These are phyloP conservation scores for Oryza rufipogon DNA, from an alignment of 176 grass and related monocot genomes.

Conservation along the genomic window DNA sequence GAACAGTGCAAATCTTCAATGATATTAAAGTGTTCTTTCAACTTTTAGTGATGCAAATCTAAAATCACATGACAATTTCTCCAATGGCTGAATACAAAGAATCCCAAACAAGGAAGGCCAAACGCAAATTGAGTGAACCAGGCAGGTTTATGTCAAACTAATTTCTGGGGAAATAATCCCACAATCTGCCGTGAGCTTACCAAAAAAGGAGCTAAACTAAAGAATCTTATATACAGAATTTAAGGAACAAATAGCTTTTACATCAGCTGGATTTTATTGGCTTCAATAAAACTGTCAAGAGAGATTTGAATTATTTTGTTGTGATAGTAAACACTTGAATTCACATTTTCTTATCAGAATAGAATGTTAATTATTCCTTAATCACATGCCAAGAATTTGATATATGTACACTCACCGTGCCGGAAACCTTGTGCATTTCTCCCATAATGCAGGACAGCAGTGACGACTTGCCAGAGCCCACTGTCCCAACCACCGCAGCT, in stretches of 20 bases:
- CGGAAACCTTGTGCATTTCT: constrained; percentile 70
- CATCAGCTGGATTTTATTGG: neutral
- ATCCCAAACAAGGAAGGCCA: neutral
- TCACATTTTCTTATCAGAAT: neutral
- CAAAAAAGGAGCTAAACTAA: neutral
- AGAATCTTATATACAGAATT: neutral
- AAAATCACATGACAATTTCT: no score
- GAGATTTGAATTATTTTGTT: no score
- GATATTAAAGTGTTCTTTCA: neutral
- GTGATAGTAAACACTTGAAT: neutral
- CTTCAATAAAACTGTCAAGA: neutral
- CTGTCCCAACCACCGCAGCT: constrained; percentile 56
- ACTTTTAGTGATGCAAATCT: neutral
- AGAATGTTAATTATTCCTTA: neutral
- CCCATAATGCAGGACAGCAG: constrained; percentile 67
- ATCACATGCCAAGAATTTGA: neutral
- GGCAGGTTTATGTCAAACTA: neutral
- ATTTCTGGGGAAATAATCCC: neutral
- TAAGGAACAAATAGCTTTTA: neutral
- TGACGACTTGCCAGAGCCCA: constrained; percentile 74
- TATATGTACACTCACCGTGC: constrained; percentile 40
- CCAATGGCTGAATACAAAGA: neutral
- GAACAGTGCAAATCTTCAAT: neutral
- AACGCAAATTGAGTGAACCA: neutral
- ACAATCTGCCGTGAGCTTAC: neutral